phyloP scores from a whole-genome alignment of 176 grass and related monocot genomes.

The Pontederia crassipes region DNA sequence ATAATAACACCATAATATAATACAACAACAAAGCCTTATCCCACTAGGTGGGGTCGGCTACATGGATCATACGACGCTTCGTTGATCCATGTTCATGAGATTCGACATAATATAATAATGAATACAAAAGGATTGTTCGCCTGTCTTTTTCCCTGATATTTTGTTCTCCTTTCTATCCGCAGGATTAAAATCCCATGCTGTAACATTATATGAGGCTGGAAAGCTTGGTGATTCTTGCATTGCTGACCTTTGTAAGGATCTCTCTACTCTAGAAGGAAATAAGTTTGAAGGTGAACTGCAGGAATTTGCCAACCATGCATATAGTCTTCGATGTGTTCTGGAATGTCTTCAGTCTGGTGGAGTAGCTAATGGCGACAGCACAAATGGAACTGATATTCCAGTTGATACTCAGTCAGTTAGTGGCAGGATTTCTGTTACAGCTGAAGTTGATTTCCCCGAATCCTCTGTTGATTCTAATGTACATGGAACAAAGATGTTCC shows the following conservation, averaged over 20 bases:
- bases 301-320: constrained; percentile 96
- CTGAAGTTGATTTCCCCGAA: constrained; percentile 26
- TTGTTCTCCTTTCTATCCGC: constrained; percentile 24
- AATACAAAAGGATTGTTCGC: too few species aligned
- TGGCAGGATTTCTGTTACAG: constrained; percentile 16
- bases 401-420: constrained; percentile 24
- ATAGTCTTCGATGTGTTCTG: constrained; percentile 78
- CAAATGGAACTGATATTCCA: constrained; percentile 26
- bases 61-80: too few species aligned
- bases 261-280: constrained; percentile 83
- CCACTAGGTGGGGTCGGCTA: too few species aligned
- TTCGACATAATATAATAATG: too few species aligned
- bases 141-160: neutral
- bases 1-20: too few species aligned
- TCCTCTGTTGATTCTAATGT: neutral
- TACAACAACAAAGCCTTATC: too few species aligned
- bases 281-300: constrained; percentile 96
- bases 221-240: constrained; percentile 91
- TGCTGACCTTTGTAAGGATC: constrained; percentile 71
- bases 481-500: constrained; percentile 10
- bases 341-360: constrained; percentile 86
- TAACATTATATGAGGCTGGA: constrained; percentile 98
- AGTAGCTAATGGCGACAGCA: constrained; percentile 26
- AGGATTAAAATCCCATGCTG: constrained; percentile 98
- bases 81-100: too few species aligned